Evolutionary conservation across 768 basidiomycete genomes (phyloP).

Genomic region (Suillus paluster): DNA sequence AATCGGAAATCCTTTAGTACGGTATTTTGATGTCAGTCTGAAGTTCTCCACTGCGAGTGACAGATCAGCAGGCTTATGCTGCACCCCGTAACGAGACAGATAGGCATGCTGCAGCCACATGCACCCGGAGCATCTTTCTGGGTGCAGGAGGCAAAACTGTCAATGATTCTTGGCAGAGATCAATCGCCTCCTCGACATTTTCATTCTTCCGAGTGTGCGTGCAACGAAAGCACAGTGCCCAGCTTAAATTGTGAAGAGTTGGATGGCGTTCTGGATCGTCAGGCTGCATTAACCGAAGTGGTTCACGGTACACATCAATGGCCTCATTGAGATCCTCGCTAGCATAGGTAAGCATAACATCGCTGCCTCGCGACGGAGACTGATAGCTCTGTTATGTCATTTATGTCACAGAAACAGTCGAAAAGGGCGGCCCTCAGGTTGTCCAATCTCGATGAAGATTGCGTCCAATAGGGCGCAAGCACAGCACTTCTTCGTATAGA

Average conservation of each 20-base stretch:
- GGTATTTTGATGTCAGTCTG: neutral
- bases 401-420: constrained; percentile 10
- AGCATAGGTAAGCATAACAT: constrained; percentile 1
- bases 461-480: constrained; percentile 8
- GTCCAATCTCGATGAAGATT: constrained; percentile 3
- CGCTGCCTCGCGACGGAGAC: constrained; percentile 4
- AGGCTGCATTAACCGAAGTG: constrained; percentile 12
- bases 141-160: neutral
- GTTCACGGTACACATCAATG: constrained; percentile 12
- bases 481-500: neutral
- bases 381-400: constrained; percentile 23
- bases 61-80: neutral
- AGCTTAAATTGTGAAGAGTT: constrained; percentile 12
- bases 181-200: neutral
- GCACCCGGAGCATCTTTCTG: neutral
- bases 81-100: neutral
- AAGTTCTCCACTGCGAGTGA: neutral
- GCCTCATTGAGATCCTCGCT: constrained; percentile 18
- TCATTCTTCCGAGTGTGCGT: neutral
- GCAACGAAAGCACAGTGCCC: neutral
- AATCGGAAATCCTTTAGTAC: neutral
- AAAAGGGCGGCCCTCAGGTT: constrained; percentile 18
- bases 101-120: too few relatives aligned
- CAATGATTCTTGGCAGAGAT: neutral
- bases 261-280: constrained; percentile 14